These are phyloP conservation scores for Phialemonium atrogriseum DNA, from an alignment of 2,329 filamentous ascomycete genomes.

Conservation along the genomic window DNA sequence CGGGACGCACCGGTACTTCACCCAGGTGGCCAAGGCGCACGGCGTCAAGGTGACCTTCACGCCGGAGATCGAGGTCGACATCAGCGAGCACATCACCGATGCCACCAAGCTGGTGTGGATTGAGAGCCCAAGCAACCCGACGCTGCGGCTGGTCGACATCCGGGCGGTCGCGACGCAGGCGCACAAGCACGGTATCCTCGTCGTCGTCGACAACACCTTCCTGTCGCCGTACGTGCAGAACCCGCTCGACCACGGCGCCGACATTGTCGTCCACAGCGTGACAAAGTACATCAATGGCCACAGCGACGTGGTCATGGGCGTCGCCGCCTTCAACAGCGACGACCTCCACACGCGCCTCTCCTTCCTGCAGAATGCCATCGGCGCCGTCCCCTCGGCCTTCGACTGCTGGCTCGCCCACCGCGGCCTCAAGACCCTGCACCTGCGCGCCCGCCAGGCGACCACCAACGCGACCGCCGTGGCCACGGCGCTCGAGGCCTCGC, in stretches of 20 bases:
- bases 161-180: constrained; percentile 73
- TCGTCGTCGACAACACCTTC: constrained; percentile 99
- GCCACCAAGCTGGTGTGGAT: constrained; percentile 97
- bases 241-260: constrained; percentile 87
- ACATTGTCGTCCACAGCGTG: constrained; percentile 93
- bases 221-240: constrained; percentile 95
- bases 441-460: constrained; percentile 79
- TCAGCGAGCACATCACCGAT: constrained; percentile 73
- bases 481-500: constrained; percentile 65
- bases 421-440: constrained; percentile 91
- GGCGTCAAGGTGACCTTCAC: constrained; percentile 93
- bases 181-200: constrained; percentile 79
- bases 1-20: constrained; percentile 97
- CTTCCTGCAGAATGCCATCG: constrained; percentile 96
- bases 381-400: constrained; percentile 87
- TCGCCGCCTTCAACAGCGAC: constrained; percentile 88
- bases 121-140: constrained; percentile 91
- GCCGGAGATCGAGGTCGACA: constrained; percentile 81
- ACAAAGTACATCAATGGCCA: constrained; percentile 99
- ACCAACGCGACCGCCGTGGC: constrained; percentile 75
- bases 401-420: constrained; percentile 98
- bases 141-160: constrained; percentile 87
- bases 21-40: constrained; percentile 90
- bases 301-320: constrained; percentile 94
- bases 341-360: constrained; percentile 66